Evolutionary conservation across 495 filamentous ascomycete genomes (phyloP).

Genomic region (Gamarada debralockiae): DNA sequence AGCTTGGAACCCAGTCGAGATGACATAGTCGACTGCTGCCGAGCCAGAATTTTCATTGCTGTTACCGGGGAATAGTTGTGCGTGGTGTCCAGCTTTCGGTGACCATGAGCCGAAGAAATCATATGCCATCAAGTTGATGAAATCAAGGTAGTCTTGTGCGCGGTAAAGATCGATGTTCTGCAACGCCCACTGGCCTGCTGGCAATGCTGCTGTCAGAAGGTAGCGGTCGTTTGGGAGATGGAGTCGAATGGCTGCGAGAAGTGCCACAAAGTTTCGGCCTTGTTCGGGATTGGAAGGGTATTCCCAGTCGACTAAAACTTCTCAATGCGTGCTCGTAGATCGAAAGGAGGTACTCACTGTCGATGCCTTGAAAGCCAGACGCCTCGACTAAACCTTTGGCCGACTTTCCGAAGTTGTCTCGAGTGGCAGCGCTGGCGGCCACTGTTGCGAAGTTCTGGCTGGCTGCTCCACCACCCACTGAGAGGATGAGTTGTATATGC

Average conservation of each 20-base stretch:
- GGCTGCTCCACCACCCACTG: conserved; percentile 82
- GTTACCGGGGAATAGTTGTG: conserved; percentile 66
- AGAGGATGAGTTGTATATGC: conserved; percentile 76
- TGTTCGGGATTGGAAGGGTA: conserved; percentile 68
- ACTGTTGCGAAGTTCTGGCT: conserved; percentile 74
- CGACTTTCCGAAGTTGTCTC: conserved; percentile 71
- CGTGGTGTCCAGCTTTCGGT: conserved; percentile 66
- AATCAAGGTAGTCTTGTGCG: conserved; percentile 65
- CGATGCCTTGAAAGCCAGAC: conserved; percentile 80
- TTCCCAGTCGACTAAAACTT: conserved; percentile 83
- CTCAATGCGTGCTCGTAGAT: conserved; percentile 1
- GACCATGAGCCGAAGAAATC: conserved; percentile 86
- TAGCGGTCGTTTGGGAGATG: conserved; percentile 71
- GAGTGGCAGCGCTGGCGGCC: conserved; percentile 52
- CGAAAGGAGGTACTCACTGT: conserved; percentile 54
- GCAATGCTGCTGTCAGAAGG: conserved; percentile 75
- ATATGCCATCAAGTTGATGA: conserved; percentile 81
- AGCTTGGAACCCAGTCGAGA: conserved; percentile 61
- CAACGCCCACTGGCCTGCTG: conserved; percentile 71
- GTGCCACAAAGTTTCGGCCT: conserved; percentile 67
- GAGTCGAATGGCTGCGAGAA: conserved; percentile 65
- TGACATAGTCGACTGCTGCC: conserved; percentile 61
- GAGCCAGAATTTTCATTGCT: conserved; percentile 59
- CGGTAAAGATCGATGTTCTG: conserved; percentile 69
- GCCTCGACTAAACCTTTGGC: conserved; percentile 67